These are phyloP conservation scores for Macrophomina tecta DNA, from an alignment of 2,329 filamentous ascomycete genomes.

Conservation along the genomic window DNA sequence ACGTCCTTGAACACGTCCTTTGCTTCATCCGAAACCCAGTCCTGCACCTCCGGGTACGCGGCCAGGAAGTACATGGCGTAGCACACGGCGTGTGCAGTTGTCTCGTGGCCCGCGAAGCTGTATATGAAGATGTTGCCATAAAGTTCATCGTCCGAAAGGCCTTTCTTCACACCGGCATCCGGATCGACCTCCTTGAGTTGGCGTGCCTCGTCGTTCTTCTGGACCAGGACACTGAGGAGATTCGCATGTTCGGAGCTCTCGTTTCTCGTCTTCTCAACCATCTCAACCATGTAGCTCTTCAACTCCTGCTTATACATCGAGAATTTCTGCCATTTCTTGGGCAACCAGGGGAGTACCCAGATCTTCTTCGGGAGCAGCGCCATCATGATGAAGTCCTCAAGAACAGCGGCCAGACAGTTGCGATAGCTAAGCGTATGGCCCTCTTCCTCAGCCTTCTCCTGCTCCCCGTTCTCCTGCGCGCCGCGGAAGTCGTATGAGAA, in stretches of 20 bases:
- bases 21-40: conserved; percentile 60
- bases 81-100: conserved; percentile 54
- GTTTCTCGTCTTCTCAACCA: conserved; percentile 14
- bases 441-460: background rate
- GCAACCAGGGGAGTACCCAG: conserved; percentile 30
- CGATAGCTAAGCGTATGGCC: conserved; percentile 33
- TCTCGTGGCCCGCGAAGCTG: conserved; percentile 40
- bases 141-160: conserved; percentile 56
- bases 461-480: background rate
- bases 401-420: conserved; percentile 36
- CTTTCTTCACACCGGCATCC: conserved; percentile 68
- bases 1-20: conserved; percentile 38
- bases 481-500: conserved; percentile 34
- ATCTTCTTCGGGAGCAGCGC: conserved; percentile 7
- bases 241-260: conserved; percentile 13
- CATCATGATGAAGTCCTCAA: conserved; percentile 36
- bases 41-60: conserved; percentile 56
- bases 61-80: conserved; percentile 58
- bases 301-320: background rate
- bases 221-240: conserved; percentile 18
- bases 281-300: conserved; percentile 5
- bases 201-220: conserved; percentile 17
- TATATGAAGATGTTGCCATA: conserved; percentile 43
- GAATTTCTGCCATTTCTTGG: background rate
- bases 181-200: conserved; percentile 54